These are phyloP conservation scores for Discostella pseudostelligera DNA, from an alignment of 108 stramenopile species.

Conservation along the genomic window DNA sequence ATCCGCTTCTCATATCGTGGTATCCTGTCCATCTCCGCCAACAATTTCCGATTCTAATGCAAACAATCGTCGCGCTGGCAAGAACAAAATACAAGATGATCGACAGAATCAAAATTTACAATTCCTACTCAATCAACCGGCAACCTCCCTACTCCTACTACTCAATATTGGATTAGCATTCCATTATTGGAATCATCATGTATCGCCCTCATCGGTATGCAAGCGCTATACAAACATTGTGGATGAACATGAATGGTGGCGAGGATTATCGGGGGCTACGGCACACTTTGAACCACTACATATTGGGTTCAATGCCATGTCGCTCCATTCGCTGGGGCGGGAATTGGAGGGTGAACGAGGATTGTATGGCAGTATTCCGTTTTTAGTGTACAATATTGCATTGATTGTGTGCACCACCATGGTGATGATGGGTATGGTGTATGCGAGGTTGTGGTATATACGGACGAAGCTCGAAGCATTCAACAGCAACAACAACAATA, in stretches of 20 bases:
- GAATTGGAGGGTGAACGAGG: slow-evolving; percentile 53
- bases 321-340: slow-evolving; percentile 54
- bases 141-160: slow-evolving; percentile 49
- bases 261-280: slow-evolving; percentile 60
- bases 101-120: slow-evolving; percentile 41
- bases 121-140: slow-evolving; percentile 39
- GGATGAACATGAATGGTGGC: slow-evolving; percentile 57
- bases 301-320: slow-evolving; percentile 79
- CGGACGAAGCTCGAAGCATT: neutral
- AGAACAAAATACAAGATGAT: slow-evolving; percentile 26
- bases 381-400: slow-evolving; percentile 64
- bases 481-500: neutral
- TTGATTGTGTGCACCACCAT: slow-evolving; percentile 58
- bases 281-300: slow-evolving; percentile 86
- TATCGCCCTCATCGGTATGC: slow-evolving; percentile 48
- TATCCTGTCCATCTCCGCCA: slow-evolving; percentile 25
- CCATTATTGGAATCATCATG: slow-evolving; percentile 65
- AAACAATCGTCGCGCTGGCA: slow-evolving; percentile 1
- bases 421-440: slow-evolving; percentile 57
- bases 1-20: slow-evolving; percentile 2
- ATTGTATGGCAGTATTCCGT: slow-evolving; percentile 42
- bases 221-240: slow-evolving; percentile 49
- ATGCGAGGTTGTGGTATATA: slow-evolving; percentile 21
- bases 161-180: slow-evolving; percentile 61
- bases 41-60: neutral